Base-by-base conservation (phyloP, 73 alveolate genomes). In the Breviolum minutum region DNA sequence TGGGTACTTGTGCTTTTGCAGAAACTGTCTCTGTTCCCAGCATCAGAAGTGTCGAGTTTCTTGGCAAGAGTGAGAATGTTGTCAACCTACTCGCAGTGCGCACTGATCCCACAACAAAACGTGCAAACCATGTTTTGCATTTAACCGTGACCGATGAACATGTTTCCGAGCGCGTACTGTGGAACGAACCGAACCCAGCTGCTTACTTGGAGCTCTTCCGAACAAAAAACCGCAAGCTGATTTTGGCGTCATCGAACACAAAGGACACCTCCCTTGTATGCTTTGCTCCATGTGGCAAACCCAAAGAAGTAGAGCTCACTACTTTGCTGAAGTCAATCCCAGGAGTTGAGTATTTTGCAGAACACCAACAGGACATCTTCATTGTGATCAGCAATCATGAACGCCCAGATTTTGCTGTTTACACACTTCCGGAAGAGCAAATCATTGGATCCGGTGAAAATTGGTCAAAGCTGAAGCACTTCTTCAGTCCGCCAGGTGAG, bases 281-380 rank as follows among this genome's bases (percentile, higher is more conserved):
- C 22, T 29, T 54, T 64, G 63, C 48, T 1, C 70, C n/a, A 26
- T 80, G 94, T 73, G 40, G 27, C 14, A 8, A 9, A 19, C 22
- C 29, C 17, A 60, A 64, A 24, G 30, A 74, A 40, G 29, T 77
- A 6, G 63, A 40, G 9, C 90, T 92, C 61, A 61, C 26, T 48
- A 63, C 95, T 0, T 24, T 94, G 99, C 99, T 79, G n/a, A 69
- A 30, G 32, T 81, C 91, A 30, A 62, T 6, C 2, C 64, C 73
- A 5, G 99, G 99, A 5, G 94, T 94, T 16, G 99, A 94, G 86
- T 94, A 79, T 64, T 94, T 80, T 64, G 99, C 94, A 8, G 99
- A 94, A 85, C 99, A 94, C 40, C 86, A 16, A 61, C 48, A 30
- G 17, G 77, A 68, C 87, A 29, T 24, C n/a, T 64, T 94, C 60